Evolutionary conservation across 2,329 filamentous ascomycete genomes (phyloP).

Genomic region (Aspergillus thermomutatus): DNA sequence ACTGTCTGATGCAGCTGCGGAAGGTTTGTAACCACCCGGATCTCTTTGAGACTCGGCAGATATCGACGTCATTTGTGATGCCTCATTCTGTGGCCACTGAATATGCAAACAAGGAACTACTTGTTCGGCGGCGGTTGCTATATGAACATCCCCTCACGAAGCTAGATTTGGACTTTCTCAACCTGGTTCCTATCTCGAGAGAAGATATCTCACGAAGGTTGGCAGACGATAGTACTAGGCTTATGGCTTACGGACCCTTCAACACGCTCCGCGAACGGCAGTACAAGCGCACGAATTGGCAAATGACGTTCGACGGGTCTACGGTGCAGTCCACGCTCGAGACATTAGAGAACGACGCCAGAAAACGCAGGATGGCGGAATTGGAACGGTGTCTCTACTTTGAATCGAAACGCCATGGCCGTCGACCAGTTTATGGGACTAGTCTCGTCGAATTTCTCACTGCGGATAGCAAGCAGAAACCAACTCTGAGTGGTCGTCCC

Average conservation of each 20-base stretch:
- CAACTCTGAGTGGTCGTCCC: conserved; percentile 58
- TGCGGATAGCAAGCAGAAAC: conserved; percentile 58
- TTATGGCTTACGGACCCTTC: conserved; percentile 68
- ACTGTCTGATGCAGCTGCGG: conserved; percentile 93
- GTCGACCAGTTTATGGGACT: conserved; percentile 76
- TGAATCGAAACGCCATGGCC: conserved; percentile 75
- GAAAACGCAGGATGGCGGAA: conserved; percentile 70
- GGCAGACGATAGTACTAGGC: conserved; percentile 55
- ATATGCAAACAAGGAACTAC: conserved; percentile 68
- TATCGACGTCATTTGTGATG: conserved; percentile 97
- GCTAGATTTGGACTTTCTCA: conserved; percentile 73
- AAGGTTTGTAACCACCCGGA: conserved; percentile 99
- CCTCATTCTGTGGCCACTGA: conserved; percentile 70
- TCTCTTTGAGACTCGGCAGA: conserved; percentile 90
- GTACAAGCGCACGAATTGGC: conserved; percentile 53
- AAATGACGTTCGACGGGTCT: conserved; percentile 60
- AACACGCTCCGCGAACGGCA: conserved; percentile 71
- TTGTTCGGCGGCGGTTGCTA: conserved; percentile 66
- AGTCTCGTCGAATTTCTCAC: conserved; percentile 73
- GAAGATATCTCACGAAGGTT: conserved; percentile 60
- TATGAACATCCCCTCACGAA: conserved; percentile 58
- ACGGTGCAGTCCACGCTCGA: conserved; percentile 67
- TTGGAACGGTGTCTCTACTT: conserved; percentile 77
- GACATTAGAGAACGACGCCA: conserved; percentile 68
- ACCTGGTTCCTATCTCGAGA: conserved; percentile 69